Conservation (phyloP, 371 early-diverging fungal species). For the Ordospora pajunii region DNA sequence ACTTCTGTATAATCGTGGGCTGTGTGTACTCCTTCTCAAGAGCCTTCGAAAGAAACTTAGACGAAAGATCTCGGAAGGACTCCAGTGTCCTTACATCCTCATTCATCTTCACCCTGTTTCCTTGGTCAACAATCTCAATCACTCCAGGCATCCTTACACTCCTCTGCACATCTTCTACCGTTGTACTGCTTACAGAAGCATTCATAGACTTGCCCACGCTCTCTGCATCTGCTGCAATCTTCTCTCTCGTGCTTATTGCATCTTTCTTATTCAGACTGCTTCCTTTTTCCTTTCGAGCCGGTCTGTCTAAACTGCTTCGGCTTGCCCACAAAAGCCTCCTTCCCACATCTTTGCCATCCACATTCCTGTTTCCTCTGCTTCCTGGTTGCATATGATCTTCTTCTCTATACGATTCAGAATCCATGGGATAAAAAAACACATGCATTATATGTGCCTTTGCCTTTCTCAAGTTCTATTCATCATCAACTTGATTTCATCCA, state of each 20-base stretch:
- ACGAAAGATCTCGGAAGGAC: slow-evolving; percentile 32
- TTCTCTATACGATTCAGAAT: not conserved
- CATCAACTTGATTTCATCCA: too few relatives aligned
- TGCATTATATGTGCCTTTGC: not conserved
- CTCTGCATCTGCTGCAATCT: too few relatives aligned
- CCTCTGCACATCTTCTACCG: not conserved
- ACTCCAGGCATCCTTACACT: not conserved
- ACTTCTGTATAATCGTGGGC: slow-evolving; percentile 86
- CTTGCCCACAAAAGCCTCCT: not conserved
- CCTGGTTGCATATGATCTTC: not conserved
- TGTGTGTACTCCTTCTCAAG: slow-evolving; percentile 73
- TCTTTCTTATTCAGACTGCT: too few relatives aligned
- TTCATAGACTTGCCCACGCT: too few relatives aligned
- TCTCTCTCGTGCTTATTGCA: too few relatives aligned
- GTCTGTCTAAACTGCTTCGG: too few relatives aligned
- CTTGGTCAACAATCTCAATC: not conserved
- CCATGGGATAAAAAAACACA: slow-evolving; percentile 8
- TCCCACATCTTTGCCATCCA: not conserved
- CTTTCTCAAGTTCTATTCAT: too few relatives aligned
- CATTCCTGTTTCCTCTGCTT: not conserved
- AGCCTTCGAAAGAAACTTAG: slow-evolving; percentile 67
- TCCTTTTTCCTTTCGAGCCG: not conserved
- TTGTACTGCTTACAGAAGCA: too few relatives aligned
- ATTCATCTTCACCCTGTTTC: not conserved
- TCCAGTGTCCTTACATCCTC: slow-evolving; percentile 10